phyloP scores from a whole-genome alignment of 179 eudicot species.

The Beta corolliflora region DNA sequence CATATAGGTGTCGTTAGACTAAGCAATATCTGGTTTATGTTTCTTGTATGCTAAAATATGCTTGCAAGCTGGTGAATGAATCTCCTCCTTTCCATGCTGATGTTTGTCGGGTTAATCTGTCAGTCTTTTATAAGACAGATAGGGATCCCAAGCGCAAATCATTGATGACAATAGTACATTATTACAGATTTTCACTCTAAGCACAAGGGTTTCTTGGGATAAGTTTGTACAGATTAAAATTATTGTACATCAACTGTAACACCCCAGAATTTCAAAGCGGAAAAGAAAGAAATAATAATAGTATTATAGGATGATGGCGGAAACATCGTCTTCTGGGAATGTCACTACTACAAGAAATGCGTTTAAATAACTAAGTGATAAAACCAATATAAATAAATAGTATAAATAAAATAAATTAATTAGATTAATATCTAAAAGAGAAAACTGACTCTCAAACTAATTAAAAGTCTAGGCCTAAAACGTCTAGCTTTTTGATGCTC shows the following conservation, averaged over 20 bases:
- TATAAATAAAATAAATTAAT: no score
- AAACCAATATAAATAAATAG: no score
- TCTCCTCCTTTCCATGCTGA: background rate
- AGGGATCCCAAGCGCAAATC: background rate
- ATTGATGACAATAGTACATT: background rate
- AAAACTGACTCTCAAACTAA: no score
- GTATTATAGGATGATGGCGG: no score
- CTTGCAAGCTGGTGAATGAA: background rate
- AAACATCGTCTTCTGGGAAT: no score
- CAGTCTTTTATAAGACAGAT: background rate
- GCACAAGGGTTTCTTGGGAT: background rate
- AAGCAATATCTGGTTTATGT: slow-evolving; percentile 1
- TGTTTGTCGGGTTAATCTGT: background rate
- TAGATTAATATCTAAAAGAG: no score
- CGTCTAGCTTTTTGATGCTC: no score
- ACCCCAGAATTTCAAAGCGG: no score
- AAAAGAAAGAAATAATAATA: no score
- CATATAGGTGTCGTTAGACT: slow-evolving; percentile 1
- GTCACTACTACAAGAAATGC: no score
- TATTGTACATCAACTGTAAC: background rate
- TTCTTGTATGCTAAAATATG: background rate
- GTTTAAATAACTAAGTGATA: no score
- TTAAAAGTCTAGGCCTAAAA: no score
- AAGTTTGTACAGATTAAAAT: background rate
- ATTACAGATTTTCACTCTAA: background rate